These are phyloP conservation scores for Jaminaea rosea DNA, from an alignment of 1,284 basidiomycete species.

Conservation along the genomic window DNA sequence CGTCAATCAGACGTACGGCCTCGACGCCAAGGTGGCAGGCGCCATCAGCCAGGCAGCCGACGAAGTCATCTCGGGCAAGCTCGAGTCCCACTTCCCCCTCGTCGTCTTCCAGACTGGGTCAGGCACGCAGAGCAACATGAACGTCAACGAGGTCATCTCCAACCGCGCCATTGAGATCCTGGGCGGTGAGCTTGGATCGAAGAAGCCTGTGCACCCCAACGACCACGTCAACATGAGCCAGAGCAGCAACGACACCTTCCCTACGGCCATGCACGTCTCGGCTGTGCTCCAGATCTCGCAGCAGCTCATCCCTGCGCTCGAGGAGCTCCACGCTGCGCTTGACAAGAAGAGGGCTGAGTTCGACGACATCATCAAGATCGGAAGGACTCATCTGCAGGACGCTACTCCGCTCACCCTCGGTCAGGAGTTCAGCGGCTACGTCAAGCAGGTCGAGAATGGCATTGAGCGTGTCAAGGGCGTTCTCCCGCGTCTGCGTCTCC, in stretches of 20 bases:
- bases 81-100: conserved; percentile 76
- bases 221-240: conserved; percentile 99
- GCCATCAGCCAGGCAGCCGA: conserved; percentile 91
- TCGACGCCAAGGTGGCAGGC: conserved; percentile 77
- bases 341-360: conserved; percentile 63
- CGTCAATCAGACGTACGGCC: conserved; percentile 81
- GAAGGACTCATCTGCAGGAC: conserved; percentile 91
- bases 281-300: conserved; percentile 79
- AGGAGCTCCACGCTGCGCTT: conserved; percentile 72
- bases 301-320: conserved; percentile 75
- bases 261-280: conserved; percentile 97
- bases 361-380: conserved; percentile 79
- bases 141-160: conserved; percentile 97
- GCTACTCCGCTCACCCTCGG: conserved; percentile 95
- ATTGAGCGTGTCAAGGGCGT: conserved; percentile 76
- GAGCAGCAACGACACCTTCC: conserved; percentile 98
- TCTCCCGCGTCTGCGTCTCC: conserved; percentile 74
- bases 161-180: conserved; percentile 97
- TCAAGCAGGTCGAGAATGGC: conserved; percentile 83
- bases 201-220: conserved; percentile 97
- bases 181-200: conserved; percentile 88
- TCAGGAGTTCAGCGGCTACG: conserved; percentile 98
- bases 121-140: conserved; percentile 99
- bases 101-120: conserved; percentile 99
- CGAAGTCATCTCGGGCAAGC: conserved; percentile 92